Percentiles rank a stretch among this genome's conserved stretches.
These are phyloP conservation scores for Sporothrix sp. DNA, from an alignment of 2,329 filamentous ascomycete genomes.

Conservation along the genomic window DNA sequence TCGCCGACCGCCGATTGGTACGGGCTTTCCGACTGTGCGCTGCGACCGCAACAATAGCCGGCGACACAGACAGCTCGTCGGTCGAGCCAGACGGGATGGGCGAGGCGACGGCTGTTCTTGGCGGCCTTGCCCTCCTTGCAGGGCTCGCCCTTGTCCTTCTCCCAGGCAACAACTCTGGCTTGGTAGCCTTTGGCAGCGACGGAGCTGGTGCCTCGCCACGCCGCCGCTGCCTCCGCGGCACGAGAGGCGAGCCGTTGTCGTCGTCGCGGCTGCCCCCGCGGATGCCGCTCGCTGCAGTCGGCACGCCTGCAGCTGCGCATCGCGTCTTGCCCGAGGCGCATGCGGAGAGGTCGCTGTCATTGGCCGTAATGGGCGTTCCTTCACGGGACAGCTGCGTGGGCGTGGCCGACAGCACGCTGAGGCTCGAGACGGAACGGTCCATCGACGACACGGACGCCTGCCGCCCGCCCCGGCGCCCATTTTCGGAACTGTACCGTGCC, in stretches of 20 bases:
- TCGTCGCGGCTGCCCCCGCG: background rate
- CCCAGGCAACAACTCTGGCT: too few relatives aligned
- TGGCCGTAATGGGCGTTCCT: conserved; percentile 12
- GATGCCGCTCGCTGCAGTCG: background rate
- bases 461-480: background rate
- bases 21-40: conserved; percentile 19
- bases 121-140: too few relatives aligned
- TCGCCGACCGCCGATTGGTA: conserved; percentile 16
- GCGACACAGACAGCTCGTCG: conserved; percentile 38
- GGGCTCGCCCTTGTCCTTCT: too few relatives aligned
- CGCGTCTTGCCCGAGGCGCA: conserved; percentile 3
- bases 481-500: background rate
- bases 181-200: background rate
- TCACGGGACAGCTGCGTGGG: conserved; percentile 21
- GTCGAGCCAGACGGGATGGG: conserved; percentile 29
- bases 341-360: conserved; percentile 12
- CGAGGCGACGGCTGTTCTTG: too few relatives aligned
- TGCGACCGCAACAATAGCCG: conserved; percentile 27
- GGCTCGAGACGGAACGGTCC: conserved; percentile 26
- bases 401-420: conserved; percentile 33
- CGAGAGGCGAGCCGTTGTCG: background rate
- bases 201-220: background rate
- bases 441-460: conserved; percentile 5
- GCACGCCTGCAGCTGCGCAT: background rate
- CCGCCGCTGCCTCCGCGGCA: conserved; percentile 2